Evolutionary conservation across 441 rosid species (phyloP).

Genomic region (Iberis amara): DNA sequence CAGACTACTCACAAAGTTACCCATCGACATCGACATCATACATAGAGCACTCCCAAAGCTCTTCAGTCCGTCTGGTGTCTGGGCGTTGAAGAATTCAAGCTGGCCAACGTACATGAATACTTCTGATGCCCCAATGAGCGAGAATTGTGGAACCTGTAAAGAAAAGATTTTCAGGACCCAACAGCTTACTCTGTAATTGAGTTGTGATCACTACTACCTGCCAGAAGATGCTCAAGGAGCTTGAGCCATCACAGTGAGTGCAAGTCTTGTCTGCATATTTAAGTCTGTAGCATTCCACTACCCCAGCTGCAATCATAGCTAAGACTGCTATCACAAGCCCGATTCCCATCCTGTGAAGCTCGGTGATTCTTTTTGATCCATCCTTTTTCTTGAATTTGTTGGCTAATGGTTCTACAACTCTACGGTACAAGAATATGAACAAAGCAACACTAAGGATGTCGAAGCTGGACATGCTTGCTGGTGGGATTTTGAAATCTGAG

Average conservation of each 20-base stretch:
- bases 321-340: conserved; percentile 85
- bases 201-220: too few species aligned
- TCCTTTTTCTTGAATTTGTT: conserved; percentile 41
- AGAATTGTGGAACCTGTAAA: conserved; percentile 67
- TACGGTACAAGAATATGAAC: conserved; percentile 73
- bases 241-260: conserved; percentile 68
- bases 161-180: neutral
- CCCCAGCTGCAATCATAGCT: conserved; percentile 89
- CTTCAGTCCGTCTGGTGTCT: conserved; percentile 87
- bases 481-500: conserved; percentile 61
- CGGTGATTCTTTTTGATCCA: conserved; percentile 58
- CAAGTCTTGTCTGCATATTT: conserved; percentile 67
- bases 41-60: conserved; percentile 98
- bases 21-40: conserved; percentile 93
- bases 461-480: conserved; percentile 95
- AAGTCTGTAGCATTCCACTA: conserved; percentile 75
- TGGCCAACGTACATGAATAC: conserved; percentile 99
- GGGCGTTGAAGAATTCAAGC: conserved; percentile 94
- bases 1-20: conserved; percentile 93
- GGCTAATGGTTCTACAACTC: conserved; percentile 72
- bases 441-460: conserved; percentile 79
- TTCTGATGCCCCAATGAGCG: conserved; percentile 90
- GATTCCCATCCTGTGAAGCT: conserved; percentile 92
- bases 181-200: neutral
- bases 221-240: conserved; percentile 96